Base-by-base conservation (phyloP, 257 asterid genomes). In the Forsythia suspensa region DNA sequence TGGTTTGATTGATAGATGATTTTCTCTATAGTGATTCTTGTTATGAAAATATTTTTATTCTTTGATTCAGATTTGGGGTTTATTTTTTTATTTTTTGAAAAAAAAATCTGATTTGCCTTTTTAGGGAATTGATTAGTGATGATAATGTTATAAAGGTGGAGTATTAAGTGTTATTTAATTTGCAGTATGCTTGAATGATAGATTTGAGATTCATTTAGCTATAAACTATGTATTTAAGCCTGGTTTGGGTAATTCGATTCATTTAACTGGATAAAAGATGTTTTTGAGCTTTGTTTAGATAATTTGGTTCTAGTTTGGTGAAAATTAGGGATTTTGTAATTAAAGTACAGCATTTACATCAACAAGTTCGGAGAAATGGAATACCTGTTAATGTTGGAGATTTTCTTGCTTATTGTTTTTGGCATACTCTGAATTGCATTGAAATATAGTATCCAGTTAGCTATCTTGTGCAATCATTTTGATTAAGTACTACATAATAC, bases 281-380 rank as follows among this genome's bases (percentile, higher is more conserved):
- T 37, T 51, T 63, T 48, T 16, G 38, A 68, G 43, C 67, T 20
- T 41, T 34, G 24, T 71, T 0, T 72, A 38, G 38, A 52, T 75
- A 42, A 73, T 59, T 57, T 70, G 85, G 71, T 82, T 84, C 79
- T 70, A 79, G 43, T 83, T 67, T 34, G 21, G 48, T 71, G 82
- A 68, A 77, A 63, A 43, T 67, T 55, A 5, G 52, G 57, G 37
- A 9, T 21, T 40, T 3, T 43, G 13, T 42, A 41, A n/a, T n/a
- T n/a, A 34, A 39, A 10, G 79, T 34, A 29, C 43, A 63, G 13
- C 36, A 13, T 69, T 69, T 65, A 43, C 63, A 66, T 76, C 80
- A 29, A 46, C 12, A 36, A 3, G 13, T 24, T 40, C n/a, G 57
- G 36, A 42, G n/a, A 48, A 48, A 1, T 13, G 57, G n/a, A 18